Conservation (phyloP, 345 rosid species). For the Citropsis articulata region DNA sequence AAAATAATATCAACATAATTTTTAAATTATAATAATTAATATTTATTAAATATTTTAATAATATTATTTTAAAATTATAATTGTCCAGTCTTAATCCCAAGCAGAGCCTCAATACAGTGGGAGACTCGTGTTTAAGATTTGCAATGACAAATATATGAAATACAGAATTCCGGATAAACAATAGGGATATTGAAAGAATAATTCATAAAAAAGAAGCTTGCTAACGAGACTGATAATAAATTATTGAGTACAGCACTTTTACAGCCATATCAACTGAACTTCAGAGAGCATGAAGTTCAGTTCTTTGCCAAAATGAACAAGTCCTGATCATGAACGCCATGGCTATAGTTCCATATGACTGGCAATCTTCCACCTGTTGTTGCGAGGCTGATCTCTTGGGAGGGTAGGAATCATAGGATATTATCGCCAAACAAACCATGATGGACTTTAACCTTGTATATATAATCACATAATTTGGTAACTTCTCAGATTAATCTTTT, state of each 20-base stretch:
- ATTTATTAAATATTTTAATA: too few species aligned
- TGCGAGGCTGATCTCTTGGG: neutral
- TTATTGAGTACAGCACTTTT: conserved; percentile 17
- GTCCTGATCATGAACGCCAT: conserved; percentile 13
- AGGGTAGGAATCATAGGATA: neutral
- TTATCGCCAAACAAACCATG: neutral
- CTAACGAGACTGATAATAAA: conserved; percentile 9
- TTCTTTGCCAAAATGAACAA: conserved; percentile 8
- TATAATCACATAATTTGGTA: conserved; percentile 11
- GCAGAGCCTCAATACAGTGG: too few species aligned
- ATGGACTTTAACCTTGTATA: conserved; percentile 2
- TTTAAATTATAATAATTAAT: too few species aligned
- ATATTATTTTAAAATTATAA: too few species aligned
- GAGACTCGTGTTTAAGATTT: neutral
- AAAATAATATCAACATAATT: too few species aligned
- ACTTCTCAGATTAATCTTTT: conserved; percentile 37
- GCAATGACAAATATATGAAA: neutral
- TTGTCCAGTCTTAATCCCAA: neutral
- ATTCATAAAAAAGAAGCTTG: neutral
- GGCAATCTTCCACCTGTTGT: conserved; percentile 15
- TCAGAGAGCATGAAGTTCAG: neutral
- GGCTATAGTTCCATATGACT: neutral
- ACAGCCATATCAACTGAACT: conserved; percentile 15
- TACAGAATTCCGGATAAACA: neutral
- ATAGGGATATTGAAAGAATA: neutral